Conservation (phyloP, 164 flowering plant species). For the Chimonanthus salicifolius region DNA sequence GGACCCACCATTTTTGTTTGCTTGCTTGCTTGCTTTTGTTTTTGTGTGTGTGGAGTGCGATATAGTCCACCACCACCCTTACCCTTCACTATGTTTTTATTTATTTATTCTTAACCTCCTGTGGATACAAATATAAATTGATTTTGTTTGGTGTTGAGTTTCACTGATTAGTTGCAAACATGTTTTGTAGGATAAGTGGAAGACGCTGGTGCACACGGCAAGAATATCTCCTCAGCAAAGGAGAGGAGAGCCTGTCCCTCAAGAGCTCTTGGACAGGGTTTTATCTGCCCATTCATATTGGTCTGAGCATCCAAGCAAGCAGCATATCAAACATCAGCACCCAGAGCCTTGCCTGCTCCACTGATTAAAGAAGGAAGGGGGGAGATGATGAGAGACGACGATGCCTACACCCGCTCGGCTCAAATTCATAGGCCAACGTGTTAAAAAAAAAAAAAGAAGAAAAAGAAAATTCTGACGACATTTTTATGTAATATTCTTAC, state of each 20-base stretch:
- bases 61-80: no score
- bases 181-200: conserved; percentile 87
- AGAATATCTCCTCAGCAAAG: conserved; percentile 88
- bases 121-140: no score
- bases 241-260: conserved; percentile 96
- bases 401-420: no score
- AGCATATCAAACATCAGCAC: conserved; percentile 46
- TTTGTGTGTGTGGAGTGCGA: no score
- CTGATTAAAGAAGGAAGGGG: conserved; percentile 8
- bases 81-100: no score
- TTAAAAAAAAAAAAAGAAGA: not conserved
- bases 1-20: no score
- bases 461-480: not conserved
- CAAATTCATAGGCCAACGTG: no score
- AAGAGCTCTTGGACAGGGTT: conserved; percentile 83
- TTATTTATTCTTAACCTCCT: no score
- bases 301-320: conserved; percentile 79
- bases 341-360: conserved; percentile 19
- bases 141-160: no score
- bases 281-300: conserved; percentile 78
- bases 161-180: no score
- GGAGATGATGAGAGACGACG: not conserved
- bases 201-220: conserved; percentile 95
- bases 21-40: no score
- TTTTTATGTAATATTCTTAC: conserved; percentile 9